A percentile compares a stretch with the other conserved stretches of the same genome.
Evolutionary conservation across 192 early-diverging fungal genomes (phyloP).

Genomic region (Chytriomyces confervae): DNA sequence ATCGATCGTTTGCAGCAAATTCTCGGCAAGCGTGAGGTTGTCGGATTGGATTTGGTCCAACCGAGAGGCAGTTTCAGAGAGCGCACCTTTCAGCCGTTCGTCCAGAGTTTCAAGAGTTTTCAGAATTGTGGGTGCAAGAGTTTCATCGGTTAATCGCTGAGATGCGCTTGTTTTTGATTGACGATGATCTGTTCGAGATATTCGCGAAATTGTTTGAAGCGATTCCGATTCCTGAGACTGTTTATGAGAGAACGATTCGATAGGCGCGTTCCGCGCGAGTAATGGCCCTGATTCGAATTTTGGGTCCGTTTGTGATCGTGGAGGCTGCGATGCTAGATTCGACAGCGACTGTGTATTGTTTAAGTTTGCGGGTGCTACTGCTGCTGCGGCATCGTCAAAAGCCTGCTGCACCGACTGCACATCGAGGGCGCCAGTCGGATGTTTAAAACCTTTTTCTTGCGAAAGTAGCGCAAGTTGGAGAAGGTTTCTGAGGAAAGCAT

Average conservation of each 20-base stretch:
- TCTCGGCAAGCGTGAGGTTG: conserved; percentile 29
- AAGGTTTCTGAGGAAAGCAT: conserved; percentile 35
- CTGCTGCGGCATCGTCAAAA: conserved; percentile 14
- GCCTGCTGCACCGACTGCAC: background rate
- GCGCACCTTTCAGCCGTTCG: conserved; percentile 1
- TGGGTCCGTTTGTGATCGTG: no score
- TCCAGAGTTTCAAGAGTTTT: background rate
- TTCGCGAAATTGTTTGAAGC: no score
- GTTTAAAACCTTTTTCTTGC: conserved; percentile 14
- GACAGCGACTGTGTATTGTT: no score
- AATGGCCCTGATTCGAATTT: no score
- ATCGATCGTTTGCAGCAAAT: conserved; percentile 19
- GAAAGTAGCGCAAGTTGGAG: conserved; percentile 38
- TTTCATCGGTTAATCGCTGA: conserved; percentile 9
- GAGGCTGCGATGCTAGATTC: no score
- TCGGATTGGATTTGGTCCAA: conserved; percentile 14
- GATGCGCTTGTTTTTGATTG: background rate
- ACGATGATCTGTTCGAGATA: background rate
- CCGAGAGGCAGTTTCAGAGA: conserved; percentile 18
- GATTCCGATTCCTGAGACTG: no score
- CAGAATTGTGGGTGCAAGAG: conserved; percentile 3
- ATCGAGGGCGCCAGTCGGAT: background rate
- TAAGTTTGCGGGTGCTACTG: background rate
- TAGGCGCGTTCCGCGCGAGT: no score
- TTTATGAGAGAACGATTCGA: no score